Percentiles rank a stretch among this genome's conserved stretches.
Evolutionary conservation across 495 filamentous ascomycete species (phyloP).

Genomic region (Tuber umbilicatum): DNA sequence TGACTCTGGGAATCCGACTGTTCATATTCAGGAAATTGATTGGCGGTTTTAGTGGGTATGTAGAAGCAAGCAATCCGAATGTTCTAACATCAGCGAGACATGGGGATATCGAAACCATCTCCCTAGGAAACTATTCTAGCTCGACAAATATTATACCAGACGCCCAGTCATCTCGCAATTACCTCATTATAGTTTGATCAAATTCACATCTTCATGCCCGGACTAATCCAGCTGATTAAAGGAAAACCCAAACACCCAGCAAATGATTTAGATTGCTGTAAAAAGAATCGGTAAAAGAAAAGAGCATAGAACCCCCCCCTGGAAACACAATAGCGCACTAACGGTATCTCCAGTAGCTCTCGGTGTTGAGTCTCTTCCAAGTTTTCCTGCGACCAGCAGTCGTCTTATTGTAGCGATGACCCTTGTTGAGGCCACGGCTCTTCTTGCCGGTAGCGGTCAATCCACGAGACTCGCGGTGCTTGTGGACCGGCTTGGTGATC

Average conservation of each 20-base stretch:
- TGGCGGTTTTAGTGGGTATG: background rate
- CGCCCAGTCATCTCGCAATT: background rate
- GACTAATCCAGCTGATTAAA: background rate
- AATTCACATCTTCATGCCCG: background rate
- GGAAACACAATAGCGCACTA: slow-evolving; percentile 1
- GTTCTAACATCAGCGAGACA: background rate
- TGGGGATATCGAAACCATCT: background rate
- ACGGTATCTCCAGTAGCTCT: slow-evolving; percentile 65
- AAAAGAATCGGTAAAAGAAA: background rate
- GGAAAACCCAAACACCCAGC: slow-evolving; percentile 2
- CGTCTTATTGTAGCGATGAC: slow-evolving; percentile 98
- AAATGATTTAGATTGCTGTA: background rate
- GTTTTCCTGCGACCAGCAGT: slow-evolving; percentile 90
- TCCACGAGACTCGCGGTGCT: slow-evolving; percentile 96
- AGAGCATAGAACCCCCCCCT: background rate
- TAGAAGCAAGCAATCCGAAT: background rate
- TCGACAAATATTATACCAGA: background rate
- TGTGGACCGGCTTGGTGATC: slow-evolving; percentile 99
- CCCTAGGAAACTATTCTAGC: background rate
- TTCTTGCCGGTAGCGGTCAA: slow-evolving; percentile 98
- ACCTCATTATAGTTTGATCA: background rate
- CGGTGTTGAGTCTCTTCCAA: slow-evolving; percentile 99
- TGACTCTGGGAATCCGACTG: background rate
- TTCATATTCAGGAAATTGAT: background rate
- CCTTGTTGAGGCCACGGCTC: slow-evolving; percentile 96